Conservation (phyloP, 768 basidiomycete genomes). For the Mycena vulgaris region DNA sequence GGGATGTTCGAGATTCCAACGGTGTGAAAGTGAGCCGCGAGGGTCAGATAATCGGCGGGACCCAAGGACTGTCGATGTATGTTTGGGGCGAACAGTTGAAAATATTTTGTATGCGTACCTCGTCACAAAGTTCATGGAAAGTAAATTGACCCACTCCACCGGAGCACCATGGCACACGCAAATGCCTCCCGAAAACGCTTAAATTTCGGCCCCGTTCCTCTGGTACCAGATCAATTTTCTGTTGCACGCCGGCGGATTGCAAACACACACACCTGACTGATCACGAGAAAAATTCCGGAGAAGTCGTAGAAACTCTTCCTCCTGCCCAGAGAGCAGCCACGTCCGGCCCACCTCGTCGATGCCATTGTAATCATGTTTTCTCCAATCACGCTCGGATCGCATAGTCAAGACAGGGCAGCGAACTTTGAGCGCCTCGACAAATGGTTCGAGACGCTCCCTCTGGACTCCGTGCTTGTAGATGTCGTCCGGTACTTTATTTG, state of each 20-base stretch:
- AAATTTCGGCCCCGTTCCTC: conserved; percentile 46
- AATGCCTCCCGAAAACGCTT: conserved; percentile 63
- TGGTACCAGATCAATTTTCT: conserved; percentile 13
- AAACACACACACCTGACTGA: background rate
- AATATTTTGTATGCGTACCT: conserved; percentile 29
- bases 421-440: conserved; percentile 68
- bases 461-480: conserved; percentile 73
- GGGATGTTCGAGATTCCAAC: conserved; percentile 67
- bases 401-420: conserved; percentile 67
- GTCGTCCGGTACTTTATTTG: conserved; percentile 69
- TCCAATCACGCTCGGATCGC: conserved; percentile 63
- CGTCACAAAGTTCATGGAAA: conserved; percentile 66
- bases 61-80: conserved; percentile 56
- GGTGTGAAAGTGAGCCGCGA: conserved; percentile 66
- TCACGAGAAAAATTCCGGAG: conserved; percentile 22
- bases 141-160: conserved; percentile 60
- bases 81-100: background rate
- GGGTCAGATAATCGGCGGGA: conserved; percentile 70
- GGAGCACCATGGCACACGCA: conserved; percentile 61
- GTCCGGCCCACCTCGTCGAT: conserved; percentile 38
- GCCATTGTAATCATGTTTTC: conserved; percentile 42
- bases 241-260: too few species aligned
- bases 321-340: conserved; percentile 51
- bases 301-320: conserved; percentile 41
- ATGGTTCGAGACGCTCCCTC: conserved; percentile 68